These are phyloP conservation scores for Tausonia pullulans DNA, from an alignment of 1,284 basidiomycete species.

Conservation along the genomic window DNA sequence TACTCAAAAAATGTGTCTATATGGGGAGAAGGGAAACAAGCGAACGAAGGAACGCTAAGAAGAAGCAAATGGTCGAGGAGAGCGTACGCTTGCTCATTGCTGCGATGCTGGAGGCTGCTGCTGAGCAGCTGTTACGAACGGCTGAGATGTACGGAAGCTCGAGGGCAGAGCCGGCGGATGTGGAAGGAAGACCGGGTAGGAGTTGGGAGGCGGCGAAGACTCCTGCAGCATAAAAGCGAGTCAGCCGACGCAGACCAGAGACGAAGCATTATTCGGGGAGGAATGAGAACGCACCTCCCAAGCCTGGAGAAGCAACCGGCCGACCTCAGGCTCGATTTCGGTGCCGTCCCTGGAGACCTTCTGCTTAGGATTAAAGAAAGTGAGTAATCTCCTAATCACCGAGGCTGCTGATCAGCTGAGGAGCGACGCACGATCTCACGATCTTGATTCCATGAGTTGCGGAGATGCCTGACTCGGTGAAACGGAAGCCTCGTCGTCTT, in stretches of 20 bases:
- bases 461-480: constrained; percentile 59
- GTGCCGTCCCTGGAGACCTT: constrained; percentile 70
- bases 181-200: background rate
- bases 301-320: background rate
- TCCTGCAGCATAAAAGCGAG: background rate
- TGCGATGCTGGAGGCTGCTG: too few species aligned
- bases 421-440: constrained; percentile 54
- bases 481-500: constrained; percentile 65
- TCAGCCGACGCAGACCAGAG: background rate
- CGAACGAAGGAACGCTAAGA: too few species aligned
- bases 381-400: background rate
- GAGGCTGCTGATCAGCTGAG: background rate
- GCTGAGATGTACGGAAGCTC: background rate
- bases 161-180: background rate
- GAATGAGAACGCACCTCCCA: background rate
- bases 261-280: background rate
- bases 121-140: background rate
- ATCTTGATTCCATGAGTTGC: constrained; percentile 88
- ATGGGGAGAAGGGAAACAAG: background rate
- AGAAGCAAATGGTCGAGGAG: too few species aligned
- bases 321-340: constrained; percentile 38
- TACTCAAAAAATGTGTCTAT: background rate
- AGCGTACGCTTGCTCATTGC: too few species aligned
- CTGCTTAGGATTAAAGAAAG: background rate
- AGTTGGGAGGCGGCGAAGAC: background rate